Conservation (phyloP, 106 monocot species). For the Ottelia alismoides region DNA sequence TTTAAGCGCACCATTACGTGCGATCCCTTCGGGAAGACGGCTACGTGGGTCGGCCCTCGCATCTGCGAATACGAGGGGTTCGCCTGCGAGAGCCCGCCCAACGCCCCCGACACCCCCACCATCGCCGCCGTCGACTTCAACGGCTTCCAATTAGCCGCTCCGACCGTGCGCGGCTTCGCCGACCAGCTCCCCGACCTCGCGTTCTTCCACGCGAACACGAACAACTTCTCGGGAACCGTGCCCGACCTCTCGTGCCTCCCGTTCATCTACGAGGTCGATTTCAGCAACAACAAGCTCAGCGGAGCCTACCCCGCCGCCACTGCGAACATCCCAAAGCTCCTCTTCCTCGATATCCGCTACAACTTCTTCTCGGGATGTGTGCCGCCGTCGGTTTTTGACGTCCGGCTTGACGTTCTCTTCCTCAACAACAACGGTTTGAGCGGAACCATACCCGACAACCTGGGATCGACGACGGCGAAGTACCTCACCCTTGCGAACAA, state of each 20-base stretch:
- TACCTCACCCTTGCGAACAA: too few species aligned
- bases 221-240: constrained; percentile 37
- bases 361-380: constrained; percentile 31
- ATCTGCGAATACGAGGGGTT: constrained; percentile 39
- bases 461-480: constrained; percentile 15
- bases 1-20: constrained; percentile 33
- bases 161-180: constrained; percentile 26
- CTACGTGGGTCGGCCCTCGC: constrained; percentile 10
- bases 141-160: constrained; percentile 19
- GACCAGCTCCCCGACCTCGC: constrained; percentile 40
- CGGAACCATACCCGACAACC: constrained; percentile 11
- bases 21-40: constrained; percentile 17
- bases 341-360: too few species aligned
- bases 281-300: constrained; percentile 41
- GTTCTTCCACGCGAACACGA: too few species aligned
- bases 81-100: constrained; percentile 32
- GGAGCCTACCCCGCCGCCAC: constrained; percentile 7
- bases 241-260: constrained; percentile 30
- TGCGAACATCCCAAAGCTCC: not conserved
- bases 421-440: constrained; percentile 45
- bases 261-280: constrained; percentile 57
- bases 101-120: constrained; percentile 11
- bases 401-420: constrained; percentile 34
- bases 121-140: constrained; percentile 49
- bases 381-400: constrained; percentile 5